Percentiles rank a stretch among this genome's conserved stretches.
These are phyloP conservation scores for Trichophyton mentagrophytes DNA, from an alignment of 2,329 filamentous ascomycete genomes.

Conservation along the genomic window DNA sequence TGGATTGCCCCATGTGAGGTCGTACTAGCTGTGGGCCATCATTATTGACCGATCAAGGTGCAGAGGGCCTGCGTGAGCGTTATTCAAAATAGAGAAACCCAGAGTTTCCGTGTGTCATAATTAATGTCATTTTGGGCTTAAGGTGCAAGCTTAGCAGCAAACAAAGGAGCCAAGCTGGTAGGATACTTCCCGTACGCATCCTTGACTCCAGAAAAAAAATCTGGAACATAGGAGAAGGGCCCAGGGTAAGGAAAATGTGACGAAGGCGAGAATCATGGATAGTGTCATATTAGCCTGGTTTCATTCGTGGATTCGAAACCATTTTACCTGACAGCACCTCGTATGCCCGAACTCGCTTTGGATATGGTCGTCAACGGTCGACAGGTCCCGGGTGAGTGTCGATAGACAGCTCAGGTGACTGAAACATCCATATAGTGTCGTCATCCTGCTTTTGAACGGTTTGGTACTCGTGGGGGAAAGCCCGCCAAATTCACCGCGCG, in stretches of 20 bases:
- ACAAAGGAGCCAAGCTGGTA: neutral
- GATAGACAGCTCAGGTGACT: neutral
- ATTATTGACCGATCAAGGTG: slow-evolving; percentile 4
- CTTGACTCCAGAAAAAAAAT: neutral
- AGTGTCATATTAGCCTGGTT: neutral
- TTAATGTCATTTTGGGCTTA: neutral
- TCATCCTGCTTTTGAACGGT: neutral
- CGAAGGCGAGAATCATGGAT: neutral
- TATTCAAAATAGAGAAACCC: neutral
- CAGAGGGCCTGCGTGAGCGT: slow-evolving; percentile 2
- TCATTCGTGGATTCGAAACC: neutral
- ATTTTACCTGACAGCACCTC: neutral
- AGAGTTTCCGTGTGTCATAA: slow-evolving; percentile 2
- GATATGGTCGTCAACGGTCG: neutral
- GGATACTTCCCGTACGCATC: neutral
- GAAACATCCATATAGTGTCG: neutral
- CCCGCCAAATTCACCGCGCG: neutral
- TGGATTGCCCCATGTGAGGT: neutral
- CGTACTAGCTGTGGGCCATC: neutral
- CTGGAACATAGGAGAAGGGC: neutral
- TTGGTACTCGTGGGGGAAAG: neutral
- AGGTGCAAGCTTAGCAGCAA: neutral
- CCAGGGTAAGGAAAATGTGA: slow-evolving; percentile 2
- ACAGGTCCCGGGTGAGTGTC: neutral
- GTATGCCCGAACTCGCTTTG: neutral